Evolutionary conservation across 2,329 filamentous ascomycete species (phyloP).

Genomic region (Lachnellula hyalina): DNA sequence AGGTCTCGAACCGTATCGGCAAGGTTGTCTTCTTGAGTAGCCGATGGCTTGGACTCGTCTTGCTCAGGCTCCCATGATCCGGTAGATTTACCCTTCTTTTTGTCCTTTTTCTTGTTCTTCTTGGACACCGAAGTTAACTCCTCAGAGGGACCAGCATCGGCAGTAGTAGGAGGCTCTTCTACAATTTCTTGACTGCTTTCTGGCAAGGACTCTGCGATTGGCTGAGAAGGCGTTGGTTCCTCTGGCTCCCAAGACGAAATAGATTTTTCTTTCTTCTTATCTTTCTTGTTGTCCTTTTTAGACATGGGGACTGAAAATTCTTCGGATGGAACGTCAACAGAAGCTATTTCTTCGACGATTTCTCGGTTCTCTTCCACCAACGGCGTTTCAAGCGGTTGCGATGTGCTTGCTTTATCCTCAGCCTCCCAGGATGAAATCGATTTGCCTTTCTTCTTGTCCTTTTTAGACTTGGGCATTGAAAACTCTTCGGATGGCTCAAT

Average conservation of each 20-base stretch:
- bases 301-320: slow-evolving; percentile 9
- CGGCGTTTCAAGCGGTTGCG: neutral
- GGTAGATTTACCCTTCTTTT: slow-evolving; percentile 15
- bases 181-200: slow-evolving; percentile 40
- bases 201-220: neutral
- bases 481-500: slow-evolving; percentile 4
- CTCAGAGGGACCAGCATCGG: slow-evolving; percentile 4
- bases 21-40: neutral
- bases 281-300: slow-evolving; percentile 11
- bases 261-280: neutral
- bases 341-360: slow-evolving; percentile 30
- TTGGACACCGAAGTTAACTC: slow-evolving; percentile 12
- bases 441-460: slow-evolving; percentile 1
- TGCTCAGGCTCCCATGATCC: slow-evolving; percentile 9
- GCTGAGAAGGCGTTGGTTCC: neutral
- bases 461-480: slow-evolving; percentile 13
- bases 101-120: slow-evolving; percentile 22
- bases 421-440: neutral
- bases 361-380: slow-evolving; percentile 36
- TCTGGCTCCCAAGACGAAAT: neutral
- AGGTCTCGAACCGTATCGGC: slow-evolving; percentile 2
- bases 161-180: slow-evolving; percentile 16
- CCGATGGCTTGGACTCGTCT: slow-evolving; percentile 14
- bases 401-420: neutral
- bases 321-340: slow-evolving; percentile 2